Evolutionary conservation across 2,329 filamentous ascomycete genomes (phyloP), one percentile per base, ranked within the genome.

Genomic region (Xylariaceae sp.): DNA sequence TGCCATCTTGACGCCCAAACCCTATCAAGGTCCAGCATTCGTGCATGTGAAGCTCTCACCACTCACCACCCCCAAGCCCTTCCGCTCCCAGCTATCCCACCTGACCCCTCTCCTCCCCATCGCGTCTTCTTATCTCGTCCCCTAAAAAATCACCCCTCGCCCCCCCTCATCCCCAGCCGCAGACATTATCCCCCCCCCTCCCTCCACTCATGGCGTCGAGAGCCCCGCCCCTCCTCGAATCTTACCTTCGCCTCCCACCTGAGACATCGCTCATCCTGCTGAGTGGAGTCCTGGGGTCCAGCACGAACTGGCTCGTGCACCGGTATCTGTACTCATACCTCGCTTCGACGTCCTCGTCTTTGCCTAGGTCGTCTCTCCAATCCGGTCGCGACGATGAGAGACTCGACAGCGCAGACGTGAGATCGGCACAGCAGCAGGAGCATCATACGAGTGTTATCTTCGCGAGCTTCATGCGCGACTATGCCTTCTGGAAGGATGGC

Each of bases 401-500:
- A 7, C 13, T 9, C 2, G 51, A 59, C 39, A 15, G 52, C 44
- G 42, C 60, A 70, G 35, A 69, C 39, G 18, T 30, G 23, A 30
- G 23, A 30, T 30, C 23, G 23, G 2, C 23, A 30, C 23, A 10
- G n/a, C 42, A 23, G 4, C 44, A 8, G 11, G 70, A 70, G 10
- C 74, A 76, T 9, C 74, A 75, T 49, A 74, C 73, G 30, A 80
- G 77, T 53, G 82, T 97, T 0, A 79, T 96, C 2, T 78, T 97
- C 2, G 85, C 94, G 59, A 95, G 89, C 76, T 96, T 94, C 74
- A 76, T 96, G 74, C 82, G 90, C 61, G 88, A 93, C 67, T 83
- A 82, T 64, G 77, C 82, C 1, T 95, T 96, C 71, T 97, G 92
- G 91, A 85, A 78, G 63, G 83, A 87, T 2, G 87, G 89, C 53